Base-by-base conservation (phyloP, 495 filamentous ascomycete genomes). In the Niebla homalea region DNA sequence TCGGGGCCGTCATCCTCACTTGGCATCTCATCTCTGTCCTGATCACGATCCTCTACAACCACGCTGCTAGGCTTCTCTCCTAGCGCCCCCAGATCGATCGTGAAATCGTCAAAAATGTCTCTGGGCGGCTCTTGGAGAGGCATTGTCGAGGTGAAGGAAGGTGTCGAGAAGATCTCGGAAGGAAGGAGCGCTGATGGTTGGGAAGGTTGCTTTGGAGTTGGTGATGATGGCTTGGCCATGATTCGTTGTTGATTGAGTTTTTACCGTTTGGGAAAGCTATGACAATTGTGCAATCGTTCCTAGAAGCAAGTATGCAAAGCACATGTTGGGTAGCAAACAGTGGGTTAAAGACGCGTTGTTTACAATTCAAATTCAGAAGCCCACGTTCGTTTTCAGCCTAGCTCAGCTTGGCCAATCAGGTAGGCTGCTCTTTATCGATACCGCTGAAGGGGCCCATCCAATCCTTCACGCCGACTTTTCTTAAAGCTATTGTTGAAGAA, bases 1-100 rank as follows among this genome's bases (percentile, higher is more conserved):
- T 72, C 70, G 1, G 73, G 73, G 0, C 73, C 73, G 5, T 70
- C 72, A 20, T 73, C 68, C 48, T 73, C 71, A 6, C 70, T 73
- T 10, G 67, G 48, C 7, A 62, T 55, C 12, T 67, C 61, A 11
- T 70, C 65, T 19, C 38, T 55, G 5, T 49, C 42, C 23, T 59
- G 50, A n/a, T 67, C 65, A 25, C 60, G 44, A 1, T 59, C 64
- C 22, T 65, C 66, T 3, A 59, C 22, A 3, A 55, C 35, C 22
- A 67, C 60, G 22, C 62, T 64, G 41, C 69, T 68, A 8, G 49
- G 43, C 38, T 55, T 52, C n/a, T 58, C 56, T 6, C 68, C 64
- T 26, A 74, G 68, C 42, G 65, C 64, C 38, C 62, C 67, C 39
- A 73, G 69, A 57, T 76, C 70, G 36, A 76, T 52, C 1, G 60